Conservation (phyloP, 2,329 filamentous ascomycete species). For the Venturia oleaginea region DNA sequence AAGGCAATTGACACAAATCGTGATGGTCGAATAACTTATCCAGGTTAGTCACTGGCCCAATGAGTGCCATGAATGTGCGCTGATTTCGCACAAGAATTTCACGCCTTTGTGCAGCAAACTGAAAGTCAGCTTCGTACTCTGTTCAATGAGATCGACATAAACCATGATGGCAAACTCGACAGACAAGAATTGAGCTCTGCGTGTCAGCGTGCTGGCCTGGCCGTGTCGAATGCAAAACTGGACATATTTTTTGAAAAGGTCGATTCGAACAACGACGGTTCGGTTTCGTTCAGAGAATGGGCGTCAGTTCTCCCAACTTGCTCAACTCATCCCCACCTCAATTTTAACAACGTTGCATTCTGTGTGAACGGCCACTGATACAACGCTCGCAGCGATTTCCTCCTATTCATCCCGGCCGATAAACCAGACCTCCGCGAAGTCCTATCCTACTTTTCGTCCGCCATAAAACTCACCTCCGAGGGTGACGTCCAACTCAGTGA, state of each 20-base stretch:
- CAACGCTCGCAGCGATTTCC: slow-evolving; percentile 60
- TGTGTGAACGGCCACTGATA: background rate
- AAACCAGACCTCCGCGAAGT: slow-evolving; percentile 69
- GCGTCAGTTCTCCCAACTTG: slow-evolving; percentile 53
- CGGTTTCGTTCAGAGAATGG: slow-evolving; percentile 91
- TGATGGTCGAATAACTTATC: slow-evolving; percentile 84
- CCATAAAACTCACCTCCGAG: slow-evolving; percentile 82
- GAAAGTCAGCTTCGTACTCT: slow-evolving; percentile 74
- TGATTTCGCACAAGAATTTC: slow-evolving; percentile 62
- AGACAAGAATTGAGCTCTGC: slow-evolving; percentile 74
- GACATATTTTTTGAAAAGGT: slow-evolving; percentile 83
- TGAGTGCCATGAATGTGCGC: background rate
- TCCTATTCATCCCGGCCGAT: slow-evolving; percentile 73
- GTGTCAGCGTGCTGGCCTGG: slow-evolving; percentile 68
- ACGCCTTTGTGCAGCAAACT: slow-evolving; percentile 74
- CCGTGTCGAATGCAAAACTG: slow-evolving; percentile 67
- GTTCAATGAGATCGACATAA: slow-evolving; percentile 78
- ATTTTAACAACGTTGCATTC: background rate
- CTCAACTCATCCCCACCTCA: background rate
- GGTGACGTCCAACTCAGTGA: slow-evolving; percentile 90
- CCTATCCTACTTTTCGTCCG: slow-evolving; percentile 82
- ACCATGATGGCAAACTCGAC: slow-evolving; percentile 78
- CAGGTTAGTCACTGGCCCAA: slow-evolving; percentile 48
- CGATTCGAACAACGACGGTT: slow-evolving; percentile 78
- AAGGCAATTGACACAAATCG: slow-evolving; percentile 74